Evolutionary conservation across 2,329 filamentous ascomycete genomes (phyloP).

Genomic region (Neonectria coccinea): DNA sequence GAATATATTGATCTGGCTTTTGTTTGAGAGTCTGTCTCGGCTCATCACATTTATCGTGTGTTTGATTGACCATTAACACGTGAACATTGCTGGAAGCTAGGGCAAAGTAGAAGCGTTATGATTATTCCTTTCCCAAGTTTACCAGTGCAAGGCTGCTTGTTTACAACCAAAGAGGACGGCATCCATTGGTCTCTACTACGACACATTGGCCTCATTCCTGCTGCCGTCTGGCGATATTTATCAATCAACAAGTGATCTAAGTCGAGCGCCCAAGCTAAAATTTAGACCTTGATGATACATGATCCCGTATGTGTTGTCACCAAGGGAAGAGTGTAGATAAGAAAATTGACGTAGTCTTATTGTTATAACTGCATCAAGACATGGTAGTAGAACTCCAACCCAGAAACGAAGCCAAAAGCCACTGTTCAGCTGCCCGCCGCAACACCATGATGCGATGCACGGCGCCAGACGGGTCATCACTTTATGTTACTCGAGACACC

Average conservation of each 20-base stretch:
- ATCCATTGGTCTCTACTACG: too few relatives aligned
- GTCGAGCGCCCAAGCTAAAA: background rate
- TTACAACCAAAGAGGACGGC: too few relatives aligned
- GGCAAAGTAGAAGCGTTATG: background rate
- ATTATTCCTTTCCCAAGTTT: too few relatives aligned
- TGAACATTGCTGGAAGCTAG: background rate
- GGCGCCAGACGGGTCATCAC: too few relatives aligned
- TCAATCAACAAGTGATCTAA: background rate
- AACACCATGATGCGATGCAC: too few relatives aligned
- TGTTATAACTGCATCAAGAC: background rate
- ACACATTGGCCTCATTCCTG: too few relatives aligned
- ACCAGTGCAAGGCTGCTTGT: too few relatives aligned
- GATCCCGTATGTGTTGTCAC: background rate
- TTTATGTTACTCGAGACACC: too few relatives aligned
- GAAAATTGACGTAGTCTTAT: background rate
- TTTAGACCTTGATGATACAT: background rate
- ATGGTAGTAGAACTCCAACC: background rate
- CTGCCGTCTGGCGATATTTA: background rate
- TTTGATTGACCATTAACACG: background rate
- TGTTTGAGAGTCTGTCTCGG: background rate
- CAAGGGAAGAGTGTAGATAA: background rate
- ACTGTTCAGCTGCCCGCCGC: background rate
- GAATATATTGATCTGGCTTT: background rate
- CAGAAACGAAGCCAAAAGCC: background rate
- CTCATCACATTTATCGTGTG: background rate